Evolutionary conservation across 202 grass and related monocot species (phyloP).

Genomic region (Brachypodium distachyon): DNA sequence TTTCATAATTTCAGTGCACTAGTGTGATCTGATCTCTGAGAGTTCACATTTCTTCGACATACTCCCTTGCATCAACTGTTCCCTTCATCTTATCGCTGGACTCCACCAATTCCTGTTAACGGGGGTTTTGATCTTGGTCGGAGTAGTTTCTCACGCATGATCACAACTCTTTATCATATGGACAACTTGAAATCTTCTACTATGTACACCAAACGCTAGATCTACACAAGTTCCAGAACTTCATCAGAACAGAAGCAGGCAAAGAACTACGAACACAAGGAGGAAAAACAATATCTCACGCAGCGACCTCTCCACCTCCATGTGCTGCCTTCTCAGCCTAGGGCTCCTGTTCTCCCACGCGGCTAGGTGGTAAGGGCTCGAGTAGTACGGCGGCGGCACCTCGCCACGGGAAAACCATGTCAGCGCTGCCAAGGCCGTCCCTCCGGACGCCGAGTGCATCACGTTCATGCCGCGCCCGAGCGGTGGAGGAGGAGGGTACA

Average conservation of each 20-base stretch:
- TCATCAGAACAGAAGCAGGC: constrained; percentile 60
- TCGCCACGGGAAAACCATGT: constrained; percentile 34
- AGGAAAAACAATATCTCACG: constrained; percentile 65
- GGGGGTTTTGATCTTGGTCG: not conserved
- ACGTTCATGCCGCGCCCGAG: not conserved
- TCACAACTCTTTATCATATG: not conserved
- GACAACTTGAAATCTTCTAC: not conserved
- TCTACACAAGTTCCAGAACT: not conserved
- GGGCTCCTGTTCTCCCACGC: constrained; percentile 2
- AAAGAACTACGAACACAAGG: constrained; percentile 45
- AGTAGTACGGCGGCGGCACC: constrained; percentile 19
- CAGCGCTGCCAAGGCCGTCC: constrained; percentile 45
- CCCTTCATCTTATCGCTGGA: not conserved
- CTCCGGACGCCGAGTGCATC: constrained; percentile 27
- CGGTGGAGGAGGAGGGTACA: constrained; percentile 1
- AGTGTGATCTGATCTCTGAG: not conserved
- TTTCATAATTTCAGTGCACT: not conserved
- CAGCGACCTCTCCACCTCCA: constrained; percentile 54
- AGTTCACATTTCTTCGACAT: not conserved
- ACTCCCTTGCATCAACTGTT: not conserved
- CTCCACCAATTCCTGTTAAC: not conserved
- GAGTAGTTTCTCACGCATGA: not conserved
- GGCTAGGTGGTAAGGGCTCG: constrained; percentile 22
- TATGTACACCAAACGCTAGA: not conserved
- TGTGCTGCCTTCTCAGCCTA: constrained; percentile 40